phyloP scores from a whole-genome alignment of 1,139 yeast species.

The Suhomyces panamericanus region DNA sequence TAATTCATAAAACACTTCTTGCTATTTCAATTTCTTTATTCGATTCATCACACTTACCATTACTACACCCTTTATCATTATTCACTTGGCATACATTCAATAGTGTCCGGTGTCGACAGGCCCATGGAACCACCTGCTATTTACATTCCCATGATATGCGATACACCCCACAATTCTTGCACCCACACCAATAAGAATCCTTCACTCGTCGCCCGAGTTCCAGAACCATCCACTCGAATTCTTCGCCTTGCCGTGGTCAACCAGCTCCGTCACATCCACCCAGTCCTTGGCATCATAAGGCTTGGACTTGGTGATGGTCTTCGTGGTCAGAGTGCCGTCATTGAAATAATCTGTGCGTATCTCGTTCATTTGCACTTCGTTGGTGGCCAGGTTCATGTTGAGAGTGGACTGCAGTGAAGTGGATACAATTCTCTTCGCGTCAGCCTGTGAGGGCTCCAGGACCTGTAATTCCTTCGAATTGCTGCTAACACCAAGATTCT shows the following conservation, averaged over 20 bases:
- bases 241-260: constrained; percentile 8
- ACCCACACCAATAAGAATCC: neutral
- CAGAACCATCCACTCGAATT: constrained; percentile 17
- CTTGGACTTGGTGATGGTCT: constrained; percentile 38
- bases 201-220: constrained; percentile 13
- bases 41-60: too few relatives aligned
- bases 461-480: neutral
- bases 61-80: too few relatives aligned
- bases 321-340: constrained; percentile 62
- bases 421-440: constrained; percentile 40
- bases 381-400: constrained; percentile 46
- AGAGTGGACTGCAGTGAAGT: constrained; percentile 49
- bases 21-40: too few relatives aligned
- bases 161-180: neutral
- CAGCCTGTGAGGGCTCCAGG: neutral
- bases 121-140: neutral
- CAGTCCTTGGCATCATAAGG: constrained; percentile 37
- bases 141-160: neutral
- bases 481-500: neutral
- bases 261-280: constrained; percentile 29
- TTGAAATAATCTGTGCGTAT: constrained; percentile 53
- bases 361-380: constrained; percentile 54
- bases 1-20: too few relatives aligned
- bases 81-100: neutral
- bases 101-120: neutral